Conservation (phyloP, 139 green algal species). For the Chlorella sp. region DNA sequence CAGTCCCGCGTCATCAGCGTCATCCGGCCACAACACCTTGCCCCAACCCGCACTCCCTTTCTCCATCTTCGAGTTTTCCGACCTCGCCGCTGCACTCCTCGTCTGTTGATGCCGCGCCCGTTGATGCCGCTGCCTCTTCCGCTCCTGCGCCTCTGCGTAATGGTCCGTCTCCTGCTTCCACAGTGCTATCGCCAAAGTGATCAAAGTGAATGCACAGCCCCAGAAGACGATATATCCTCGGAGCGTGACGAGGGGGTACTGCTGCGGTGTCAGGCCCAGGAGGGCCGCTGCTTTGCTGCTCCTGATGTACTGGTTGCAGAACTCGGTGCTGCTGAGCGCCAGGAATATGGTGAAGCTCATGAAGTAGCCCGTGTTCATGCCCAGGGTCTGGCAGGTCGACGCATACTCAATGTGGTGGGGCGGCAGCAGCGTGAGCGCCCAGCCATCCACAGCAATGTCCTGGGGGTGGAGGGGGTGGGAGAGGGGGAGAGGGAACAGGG, state of each 20-base stretch:
- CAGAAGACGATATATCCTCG: slow-evolving; percentile 76
- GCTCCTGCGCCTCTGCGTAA: no score
- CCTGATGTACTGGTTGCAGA: slow-evolving; percentile 14
- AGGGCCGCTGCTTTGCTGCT: background rate
- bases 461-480: no score
- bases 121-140: no score
- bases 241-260: slow-evolving; percentile 52
- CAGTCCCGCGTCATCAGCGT: no score
- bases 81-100: no score
- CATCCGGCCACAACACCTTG: no score
- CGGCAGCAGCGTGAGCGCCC: slow-evolving; percentile 86
- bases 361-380: slow-evolving; percentile 79
- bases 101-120: no score
- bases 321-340: slow-evolving; percentile 47
- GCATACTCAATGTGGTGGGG: slow-evolving; percentile 74
- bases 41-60: no score
- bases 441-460: slow-evolving; percentile 94
- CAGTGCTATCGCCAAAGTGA: no score
- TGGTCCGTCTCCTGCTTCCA: no score
- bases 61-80: no score
- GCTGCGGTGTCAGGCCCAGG: slow-evolving; percentile 9
- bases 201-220: slow-evolving; percentile 64
- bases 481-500: no score
- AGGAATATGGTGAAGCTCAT: slow-evolving; percentile 91
- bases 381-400: slow-evolving; percentile 85